These are phyloP conservation scores for Epicoccum nigrum DNA, from an alignment of 2,329 filamentous ascomycete species.

Conservation along the genomic window DNA sequence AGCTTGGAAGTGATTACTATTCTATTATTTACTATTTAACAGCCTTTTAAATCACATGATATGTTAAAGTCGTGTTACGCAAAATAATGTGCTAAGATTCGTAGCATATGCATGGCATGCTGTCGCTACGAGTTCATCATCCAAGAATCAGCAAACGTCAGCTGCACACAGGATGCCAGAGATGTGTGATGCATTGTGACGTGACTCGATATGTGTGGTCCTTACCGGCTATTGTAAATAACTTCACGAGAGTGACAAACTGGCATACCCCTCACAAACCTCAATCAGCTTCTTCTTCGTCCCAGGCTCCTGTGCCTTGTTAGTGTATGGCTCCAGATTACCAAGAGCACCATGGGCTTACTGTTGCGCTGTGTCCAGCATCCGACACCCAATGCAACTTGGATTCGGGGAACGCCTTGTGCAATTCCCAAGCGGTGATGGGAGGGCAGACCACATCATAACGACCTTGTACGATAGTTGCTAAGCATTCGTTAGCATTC, in stretches of 20 bases:
- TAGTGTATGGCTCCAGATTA: background rate
- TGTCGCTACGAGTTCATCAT: no score
- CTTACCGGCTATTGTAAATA: background rate
- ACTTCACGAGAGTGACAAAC: background rate
- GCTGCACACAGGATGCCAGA: no score
- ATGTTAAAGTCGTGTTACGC: no score
- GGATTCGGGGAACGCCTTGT: conserved; percentile 48
- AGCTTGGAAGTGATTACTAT: no score
- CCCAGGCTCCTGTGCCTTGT: conserved; percentile 29
- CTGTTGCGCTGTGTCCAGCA: conserved; percentile 43
- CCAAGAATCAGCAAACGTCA: no score
- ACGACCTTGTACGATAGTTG: conserved; percentile 54
- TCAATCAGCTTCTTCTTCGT: conserved; percentile 35
- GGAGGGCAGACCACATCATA: conserved; percentile 56
- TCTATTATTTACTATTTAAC: no score
- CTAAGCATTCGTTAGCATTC: background rate
- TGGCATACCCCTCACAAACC: conserved; percentile 32
- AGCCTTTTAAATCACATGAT: no score
- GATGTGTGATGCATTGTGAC: no score
- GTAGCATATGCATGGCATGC: no score
- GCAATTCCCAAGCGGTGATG: conserved; percentile 52
- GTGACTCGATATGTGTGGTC: no score
- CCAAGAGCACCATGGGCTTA: conserved; percentile 3
- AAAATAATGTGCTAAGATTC: no score
- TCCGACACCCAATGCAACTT: conserved; percentile 41